A percentile compares a stretch with the other conserved stretches of the same genome.
These are phyloP conservation scores for Boletus rubropictus DNA, from an alignment of 768 basidiomycete genomes.

Conservation along the genomic window DNA sequence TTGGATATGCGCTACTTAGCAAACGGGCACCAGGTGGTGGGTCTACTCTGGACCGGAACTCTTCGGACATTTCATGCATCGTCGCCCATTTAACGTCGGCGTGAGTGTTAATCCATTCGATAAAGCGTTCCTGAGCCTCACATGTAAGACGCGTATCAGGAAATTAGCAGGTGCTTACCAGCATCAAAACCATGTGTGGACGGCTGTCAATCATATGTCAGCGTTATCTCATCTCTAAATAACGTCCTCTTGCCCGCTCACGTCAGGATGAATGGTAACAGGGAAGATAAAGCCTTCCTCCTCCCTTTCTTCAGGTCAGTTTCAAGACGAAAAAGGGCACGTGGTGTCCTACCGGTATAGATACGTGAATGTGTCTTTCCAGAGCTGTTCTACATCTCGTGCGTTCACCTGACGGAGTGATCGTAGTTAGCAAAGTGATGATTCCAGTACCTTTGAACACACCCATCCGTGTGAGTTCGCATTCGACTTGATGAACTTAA, in stretches of 20 bases:
- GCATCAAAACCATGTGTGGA: constrained; percentile 69
- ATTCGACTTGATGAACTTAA: constrained; percentile 57
- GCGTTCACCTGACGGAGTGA: constrained; percentile 47
- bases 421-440: neutral
- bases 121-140: constrained; percentile 54
- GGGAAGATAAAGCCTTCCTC: constrained; percentile 67
- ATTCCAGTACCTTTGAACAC: constrained; percentile 1
- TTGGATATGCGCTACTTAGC: too few species aligned
- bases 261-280: constrained; percentile 75
- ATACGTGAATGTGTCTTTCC: constrained; percentile 72
- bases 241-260: constrained; percentile 48
- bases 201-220: constrained; percentile 34
- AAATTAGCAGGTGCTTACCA: constrained; percentile 24
- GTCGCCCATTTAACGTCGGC: constrained; percentile 65
- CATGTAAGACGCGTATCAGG: neutral
- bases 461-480: constrained; percentile 75
- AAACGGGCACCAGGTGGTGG: constrained; percentile 41
- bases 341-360: constrained; percentile 43
- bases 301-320: constrained; percentile 36
- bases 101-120: constrained; percentile 69
- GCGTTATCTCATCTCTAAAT: neutral
- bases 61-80: constrained; percentile 60
- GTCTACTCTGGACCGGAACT: constrained; percentile 49
- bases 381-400: constrained; percentile 61
- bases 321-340: neutral